These are phyloP conservation scores for Pestalotiopsis sp. DNA, from an alignment of 2,329 filamentous ascomycete species.

Conservation along the genomic window DNA sequence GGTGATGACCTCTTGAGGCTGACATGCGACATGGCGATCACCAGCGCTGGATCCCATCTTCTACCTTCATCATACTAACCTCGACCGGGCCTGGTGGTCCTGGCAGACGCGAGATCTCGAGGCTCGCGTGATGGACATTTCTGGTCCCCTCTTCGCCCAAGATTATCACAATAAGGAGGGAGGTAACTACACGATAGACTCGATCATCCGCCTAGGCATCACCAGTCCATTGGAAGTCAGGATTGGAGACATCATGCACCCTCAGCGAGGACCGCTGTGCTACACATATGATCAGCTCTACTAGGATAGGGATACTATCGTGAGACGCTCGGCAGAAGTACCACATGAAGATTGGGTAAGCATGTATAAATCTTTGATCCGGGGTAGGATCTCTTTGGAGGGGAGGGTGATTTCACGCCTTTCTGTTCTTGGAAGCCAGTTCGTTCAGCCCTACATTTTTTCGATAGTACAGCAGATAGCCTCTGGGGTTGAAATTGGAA, in stretches of 20 bases:
- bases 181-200: constrained; percentile 11
- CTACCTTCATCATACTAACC: constrained; percentile 10
- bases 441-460: neutral
- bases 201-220: constrained; percentile 5
- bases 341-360: neutral
- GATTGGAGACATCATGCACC: constrained; percentile 11
- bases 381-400: neutral
- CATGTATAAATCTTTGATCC: neutral
- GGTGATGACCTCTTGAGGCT: neutral
- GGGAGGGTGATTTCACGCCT: neutral
- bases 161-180: constrained; percentile 9
- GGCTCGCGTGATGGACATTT: constrained; percentile 9
- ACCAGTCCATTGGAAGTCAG: neutral
- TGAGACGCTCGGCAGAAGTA: neutral
- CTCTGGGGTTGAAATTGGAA: neutral
- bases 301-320: neutral
- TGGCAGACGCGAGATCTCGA: constrained; percentile 11
- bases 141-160: constrained; percentile 8
- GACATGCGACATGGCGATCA: neutral
- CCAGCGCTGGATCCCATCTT: constrained; percentile 13
- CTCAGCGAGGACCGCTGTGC: constrained; percentile 10
- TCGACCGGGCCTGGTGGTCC: constrained; percentile 15
- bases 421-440: neutral
- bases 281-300: constrained; percentile 13
- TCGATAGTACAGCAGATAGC: neutral